phyloP scores from a whole-genome alignment of 2,329 filamentous ascomycete species.

The Hypomyces rosellus region DNA sequence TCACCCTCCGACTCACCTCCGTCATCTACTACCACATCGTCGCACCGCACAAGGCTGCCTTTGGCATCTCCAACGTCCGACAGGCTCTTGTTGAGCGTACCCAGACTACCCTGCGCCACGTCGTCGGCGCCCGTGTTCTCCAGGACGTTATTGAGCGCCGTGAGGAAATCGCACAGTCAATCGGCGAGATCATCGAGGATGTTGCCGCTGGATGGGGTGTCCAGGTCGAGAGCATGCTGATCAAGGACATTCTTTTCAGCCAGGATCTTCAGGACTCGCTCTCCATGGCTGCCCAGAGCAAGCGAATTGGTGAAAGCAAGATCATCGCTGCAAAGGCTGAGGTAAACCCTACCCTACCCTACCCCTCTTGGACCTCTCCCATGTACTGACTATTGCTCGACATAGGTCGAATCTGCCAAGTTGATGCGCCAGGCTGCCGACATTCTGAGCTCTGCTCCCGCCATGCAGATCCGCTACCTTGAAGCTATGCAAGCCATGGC shows the following conservation, averaged over 20 bases:
- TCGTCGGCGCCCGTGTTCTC: constrained; percentile 88
- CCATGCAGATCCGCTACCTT: constrained; percentile 97
- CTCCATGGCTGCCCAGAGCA: constrained; percentile 97
- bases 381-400: constrained; percentile 5
- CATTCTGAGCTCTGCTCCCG: constrained; percentile 82
- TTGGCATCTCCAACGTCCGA: constrained; percentile 89
- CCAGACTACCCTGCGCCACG: constrained; percentile 93
- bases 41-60: constrained; percentile 91
- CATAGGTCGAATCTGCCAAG: constrained; percentile 80
- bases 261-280: constrained; percentile 92
- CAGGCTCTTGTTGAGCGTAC: constrained; percentile 97
- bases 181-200: constrained; percentile 95
- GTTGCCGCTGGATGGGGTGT: constrained; percentile 93
- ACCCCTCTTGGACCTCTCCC: neutral
- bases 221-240: constrained; percentile 94
- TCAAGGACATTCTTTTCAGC: constrained; percentile 98
- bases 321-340: constrained; percentile 96
- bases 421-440: constrained; percentile 91
- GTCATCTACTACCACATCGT: constrained; percentile 99
- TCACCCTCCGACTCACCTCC: constrained; percentile 85
- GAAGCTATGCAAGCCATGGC: constrained; percentile 99
- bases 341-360: constrained; percentile 26
- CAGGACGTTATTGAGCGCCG: constrained; percentile 98
- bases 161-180: constrained; percentile 92
- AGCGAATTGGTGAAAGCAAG: constrained; percentile 97